Conservation (phyloP, 2,329 filamentous ascomycete genomes). For the Cryphonectria nitschkei region DNA sequence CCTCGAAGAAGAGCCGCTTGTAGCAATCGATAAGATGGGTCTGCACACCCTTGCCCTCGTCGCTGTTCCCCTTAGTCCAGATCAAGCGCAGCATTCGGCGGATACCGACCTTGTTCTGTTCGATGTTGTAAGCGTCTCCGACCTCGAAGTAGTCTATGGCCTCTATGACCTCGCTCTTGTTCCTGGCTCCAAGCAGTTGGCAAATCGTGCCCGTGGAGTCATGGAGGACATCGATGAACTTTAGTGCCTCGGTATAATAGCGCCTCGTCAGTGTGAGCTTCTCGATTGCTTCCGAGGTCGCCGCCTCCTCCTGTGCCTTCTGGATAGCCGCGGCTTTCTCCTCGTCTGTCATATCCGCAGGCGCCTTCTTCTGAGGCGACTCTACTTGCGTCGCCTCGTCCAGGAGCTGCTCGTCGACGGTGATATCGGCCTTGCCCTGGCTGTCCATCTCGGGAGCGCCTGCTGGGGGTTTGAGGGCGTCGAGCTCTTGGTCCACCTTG, state of each 20-base stretch:
- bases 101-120: slow-evolving; percentile 90
- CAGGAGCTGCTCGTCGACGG: slow-evolving; percentile 76
- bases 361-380: slow-evolving; percentile 65
- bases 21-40: slow-evolving; percentile 97
- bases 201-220: slow-evolving; percentile 79
- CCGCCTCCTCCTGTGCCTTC: slow-evolving; percentile 84
- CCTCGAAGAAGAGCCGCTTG: slow-evolving; percentile 92
- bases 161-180: slow-evolving; percentile 98
- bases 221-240: slow-evolving; percentile 91
- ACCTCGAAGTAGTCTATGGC: slow-evolving; percentile 98
- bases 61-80: slow-evolving; percentile 99
- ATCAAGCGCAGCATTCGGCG: slow-evolving; percentile 94
- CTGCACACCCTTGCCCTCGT: slow-evolving; percentile 98
- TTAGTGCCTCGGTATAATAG: slow-evolving; percentile 91
- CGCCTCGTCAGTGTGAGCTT: slow-evolving; percentile 86
- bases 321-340: slow-evolving; percentile 73
- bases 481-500: slow-evolving; percentile 79
- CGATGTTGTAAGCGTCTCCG: slow-evolving; percentile 93
- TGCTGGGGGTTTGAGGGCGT: slow-evolving; percentile 77
- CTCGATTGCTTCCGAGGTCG: slow-evolving; percentile 84
- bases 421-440: slow-evolving; percentile 58
- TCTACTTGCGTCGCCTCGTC: slow-evolving; percentile 87
- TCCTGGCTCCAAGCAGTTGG: slow-evolving; percentile 88
- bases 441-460: slow-evolving; percentile 73
- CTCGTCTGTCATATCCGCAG: slow-evolving; percentile 73